Base-by-base conservation (phyloP, 2,329 filamentous ascomycete species). In the Fusarium bactridioides region DNA sequence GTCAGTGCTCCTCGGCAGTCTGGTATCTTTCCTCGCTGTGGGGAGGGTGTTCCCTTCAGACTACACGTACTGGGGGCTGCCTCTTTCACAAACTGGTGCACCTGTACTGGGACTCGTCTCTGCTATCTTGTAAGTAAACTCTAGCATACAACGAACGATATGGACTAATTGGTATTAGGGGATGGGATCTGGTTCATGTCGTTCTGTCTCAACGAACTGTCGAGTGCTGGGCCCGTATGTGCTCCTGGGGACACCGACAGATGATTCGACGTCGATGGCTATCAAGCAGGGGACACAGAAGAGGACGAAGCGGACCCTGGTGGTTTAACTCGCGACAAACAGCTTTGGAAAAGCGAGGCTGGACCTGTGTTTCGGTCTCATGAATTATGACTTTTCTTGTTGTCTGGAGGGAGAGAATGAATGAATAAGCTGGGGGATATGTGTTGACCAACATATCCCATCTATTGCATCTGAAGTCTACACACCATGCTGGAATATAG, bases 51-150 rank as follows among this genome's bases (percentile, higher is more conserved):
- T 84, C 48, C 81, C 82, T 1, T 48, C 58, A 4, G 76, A 76
- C 5, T 83, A 82, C 48, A 75, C 77, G 1, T 84, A 81, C 73
- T 84, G 82, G 82, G 79, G 76, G 23, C 69, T 84, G 56, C 33
- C 70, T 44, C 66, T 75, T 10, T 67, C 68, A 25, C 76, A 74
- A 41, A 75, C 81, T 6, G 77, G 78, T 13, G 76, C 76, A 13
- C 67, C 82, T 51, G 78, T 82, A 12, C 79, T 83, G 64, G 70
- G 79, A 54, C 79, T 84, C 55, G 73, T 84, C 25, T 83, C 81
- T 77, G 70, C 79, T 29, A 75, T 80, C 56, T 78, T 80, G 79
- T 80, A 76, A 74, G 79, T 74, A 43, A 8, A 25, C 37, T 40
- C 29, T 7, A 19, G 7, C 18, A 51, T 23, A 25, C 18, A n/a